Evolutionary conservation across 1,284 basidiomycete species (phyloP), one percentile per base, ranked within the genome.

Genomic region (Fomes fomentarius): DNA sequence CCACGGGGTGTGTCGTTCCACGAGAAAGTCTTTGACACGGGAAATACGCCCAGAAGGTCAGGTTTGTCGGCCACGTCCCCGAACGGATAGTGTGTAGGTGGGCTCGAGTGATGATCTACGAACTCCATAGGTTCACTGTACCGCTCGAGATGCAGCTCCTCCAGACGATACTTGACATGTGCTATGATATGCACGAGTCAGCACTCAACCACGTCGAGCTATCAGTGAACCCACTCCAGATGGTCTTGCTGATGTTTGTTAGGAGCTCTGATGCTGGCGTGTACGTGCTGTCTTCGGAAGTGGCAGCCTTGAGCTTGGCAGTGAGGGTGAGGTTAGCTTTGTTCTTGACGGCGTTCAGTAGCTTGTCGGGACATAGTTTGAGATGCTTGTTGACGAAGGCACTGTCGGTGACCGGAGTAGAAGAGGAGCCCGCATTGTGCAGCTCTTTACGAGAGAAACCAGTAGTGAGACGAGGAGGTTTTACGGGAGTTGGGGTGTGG

Each of bases 101-200:
- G 25, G 30, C 22, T 37, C 4, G 15, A 14, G 28, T 53, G 51
- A 28, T 53, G 51, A 24, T 47, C 51, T 6, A 53, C 15, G 37
- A 53, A 53, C 21, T 38, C 7, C n/a, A 53, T n/a, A n/a, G 50
- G n/a, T 5, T 1, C 14, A 1, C 21, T 4, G 25, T 26, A 28
- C 15, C 25, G 25, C 6, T n/a, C 25, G 11, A 42, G 26, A 21
- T 42, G 11, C 6, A 42, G 14, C 9, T 26, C 14, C 14, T 42
- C 4, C 40, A 2, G 26, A 9, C 40, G 17, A 22, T 24, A 11
- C 19, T 22, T 39, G 10, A 22, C 8, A 4, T 3, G 17, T 10
- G 12, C 38, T 39, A 5, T 10, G 3, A 10, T 11, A 10, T 9
- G 9, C 6, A 8, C 14, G 12, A 12, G 21, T 21, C 6, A 24